A percentile compares a stretch with the other conserved stretches of the same genome.
Evolutionary conservation across 2,329 filamentous ascomycete genomes (phyloP).

Genomic region (Exophiala phaeomuriformis): DNA sequence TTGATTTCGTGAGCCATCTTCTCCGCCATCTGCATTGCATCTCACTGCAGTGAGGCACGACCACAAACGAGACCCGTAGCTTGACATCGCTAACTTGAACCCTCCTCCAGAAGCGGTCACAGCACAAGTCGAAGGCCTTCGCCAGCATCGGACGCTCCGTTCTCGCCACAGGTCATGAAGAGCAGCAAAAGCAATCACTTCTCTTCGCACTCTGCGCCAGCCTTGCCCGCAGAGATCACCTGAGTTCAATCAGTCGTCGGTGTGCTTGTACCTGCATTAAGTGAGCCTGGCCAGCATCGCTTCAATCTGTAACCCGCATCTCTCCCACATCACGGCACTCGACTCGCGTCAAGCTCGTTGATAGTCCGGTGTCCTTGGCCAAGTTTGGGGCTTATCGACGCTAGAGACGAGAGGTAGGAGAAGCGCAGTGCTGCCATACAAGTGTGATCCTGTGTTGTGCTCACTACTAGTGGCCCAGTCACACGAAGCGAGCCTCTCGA

Average conservation of each 20-base stretch:
- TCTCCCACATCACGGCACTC: constrained; percentile 3
- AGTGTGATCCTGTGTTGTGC: background rate
- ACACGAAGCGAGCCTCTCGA: background rate
- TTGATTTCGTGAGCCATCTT: constrained; percentile 10
- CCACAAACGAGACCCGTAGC: constrained; percentile 11
- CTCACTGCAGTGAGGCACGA: constrained; percentile 7
- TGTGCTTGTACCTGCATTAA: constrained; percentile 22
- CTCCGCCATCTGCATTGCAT: constrained; percentile 8
- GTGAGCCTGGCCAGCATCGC: constrained; percentile 2
- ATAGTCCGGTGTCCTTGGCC: background rate
- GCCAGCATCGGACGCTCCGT: constrained; percentile 2
- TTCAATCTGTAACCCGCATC: constrained; percentile 5
- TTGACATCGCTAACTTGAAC: background rate
- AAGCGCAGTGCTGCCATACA: background rate
- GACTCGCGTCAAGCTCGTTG: background rate
- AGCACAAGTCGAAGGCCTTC: background rate
- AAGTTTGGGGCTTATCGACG: constrained; percentile 1
- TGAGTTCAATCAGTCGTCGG: constrained; percentile 15
- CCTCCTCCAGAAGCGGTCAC: constrained; percentile 13
- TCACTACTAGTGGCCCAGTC: background rate
- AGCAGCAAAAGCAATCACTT: constrained; percentile 24
- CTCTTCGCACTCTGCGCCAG: constrained; percentile 9
- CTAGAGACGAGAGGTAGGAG: background rate
- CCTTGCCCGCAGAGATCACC: constrained; percentile 20
- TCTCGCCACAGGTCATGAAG: constrained; percentile 21